Base-by-base conservation (phyloP, 257 asterid genomes). In the Paraleonurus japonicus region DNA sequence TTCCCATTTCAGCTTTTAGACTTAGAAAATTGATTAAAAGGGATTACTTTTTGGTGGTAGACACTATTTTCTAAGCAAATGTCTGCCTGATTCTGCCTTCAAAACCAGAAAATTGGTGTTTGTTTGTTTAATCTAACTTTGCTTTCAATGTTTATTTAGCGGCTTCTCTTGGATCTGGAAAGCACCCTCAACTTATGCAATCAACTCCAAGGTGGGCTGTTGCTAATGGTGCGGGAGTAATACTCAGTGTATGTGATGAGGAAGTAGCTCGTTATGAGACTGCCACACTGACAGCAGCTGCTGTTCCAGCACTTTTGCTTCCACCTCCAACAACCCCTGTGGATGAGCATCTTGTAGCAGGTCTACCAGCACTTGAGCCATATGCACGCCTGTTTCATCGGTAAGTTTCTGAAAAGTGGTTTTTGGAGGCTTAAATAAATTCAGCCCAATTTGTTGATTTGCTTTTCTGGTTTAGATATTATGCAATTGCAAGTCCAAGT, bases 141-240 rank as follows among this genome's bases (percentile, higher is more conserved):
- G 37, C 51, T 65, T 65, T 66, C 43, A n/a, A 67, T 72, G 70
- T 72, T 71, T 16, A 51, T 62, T 65, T 82, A 91, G 97, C 88
- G 75, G 85, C 88, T 76, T 80, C 90, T 76, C 85, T 87, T 80
- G 97, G 92, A 72, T 91, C 96, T 63, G 96, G 97, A 85, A 91
- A 89, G 85, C 97, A 91, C 80, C 96, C 93, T 35, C 95, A 89
- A 74, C 83, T 87, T 65, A 70, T 89, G 73, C 92, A 89, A 58
- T 87, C 97, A 73, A 87, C 96, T 65, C 97, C 97, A 35, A 86
- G 92, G 83, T 92, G 97, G 97, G 96, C 95, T 19, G 95, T 89
- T 78, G 97, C 95, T 60, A 91, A 91, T 76, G 97, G 96, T 47
- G 96, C 97, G 66, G 97, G 95, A 65, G 97, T 92, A 61, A 86